Conservation (phyloP, 179 eudicot species). For the Drosera spatulata region DNA sequence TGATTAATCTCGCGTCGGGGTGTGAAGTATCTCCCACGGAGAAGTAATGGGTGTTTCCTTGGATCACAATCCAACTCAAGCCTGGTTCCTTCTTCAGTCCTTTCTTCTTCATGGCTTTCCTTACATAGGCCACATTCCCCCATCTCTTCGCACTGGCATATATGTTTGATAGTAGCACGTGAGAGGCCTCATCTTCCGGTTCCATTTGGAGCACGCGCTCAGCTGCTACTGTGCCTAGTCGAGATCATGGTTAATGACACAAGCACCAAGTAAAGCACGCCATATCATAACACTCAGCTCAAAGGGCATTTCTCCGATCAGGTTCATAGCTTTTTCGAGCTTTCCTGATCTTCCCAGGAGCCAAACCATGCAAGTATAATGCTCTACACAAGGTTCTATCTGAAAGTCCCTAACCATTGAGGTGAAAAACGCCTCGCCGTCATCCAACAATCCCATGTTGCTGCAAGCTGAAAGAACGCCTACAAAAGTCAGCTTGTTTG, state of each 20-base stretch:
- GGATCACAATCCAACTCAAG: conserved; percentile 78
- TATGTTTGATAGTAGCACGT: conserved; percentile 61
- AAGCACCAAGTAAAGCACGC: conserved; percentile 81
- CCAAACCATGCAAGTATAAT: conserved; percentile 81
- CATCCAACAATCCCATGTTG: conserved; percentile 52
- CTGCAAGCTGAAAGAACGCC: conserved; percentile 71
- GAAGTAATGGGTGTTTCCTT: conserved; percentile 51
- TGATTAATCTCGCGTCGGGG: conserved; percentile 56
- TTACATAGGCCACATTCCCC: conserved; percentile 54
- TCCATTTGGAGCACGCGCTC: conserved; percentile 57
- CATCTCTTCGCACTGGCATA: conserved; percentile 66
- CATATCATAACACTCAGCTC: conserved; percentile 60
- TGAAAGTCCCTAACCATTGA: conserved; percentile 42
- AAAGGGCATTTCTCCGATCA: conserved; percentile 54
- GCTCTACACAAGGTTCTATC: conserved; percentile 71
- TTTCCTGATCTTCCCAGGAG: conserved; percentile 59
- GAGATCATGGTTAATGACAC: conserved; percentile 57
- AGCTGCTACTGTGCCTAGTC: conserved; percentile 59
- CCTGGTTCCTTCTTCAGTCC: conserved; percentile 59
- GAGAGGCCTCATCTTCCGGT: conserved; percentile 57
- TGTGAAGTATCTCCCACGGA: conserved; percentile 63
- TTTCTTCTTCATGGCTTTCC: conserved; percentile 46
- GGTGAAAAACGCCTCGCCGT: conserved; percentile 40
- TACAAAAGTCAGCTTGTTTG: conserved; percentile 51
- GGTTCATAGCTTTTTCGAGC: conserved; percentile 51